Percentiles rank a stretch among this genome's conserved stretches.
These are phyloP conservation scores for Boletus sp. DNA, from an alignment of 768 basidiomycete species.

Conservation along the genomic window DNA sequence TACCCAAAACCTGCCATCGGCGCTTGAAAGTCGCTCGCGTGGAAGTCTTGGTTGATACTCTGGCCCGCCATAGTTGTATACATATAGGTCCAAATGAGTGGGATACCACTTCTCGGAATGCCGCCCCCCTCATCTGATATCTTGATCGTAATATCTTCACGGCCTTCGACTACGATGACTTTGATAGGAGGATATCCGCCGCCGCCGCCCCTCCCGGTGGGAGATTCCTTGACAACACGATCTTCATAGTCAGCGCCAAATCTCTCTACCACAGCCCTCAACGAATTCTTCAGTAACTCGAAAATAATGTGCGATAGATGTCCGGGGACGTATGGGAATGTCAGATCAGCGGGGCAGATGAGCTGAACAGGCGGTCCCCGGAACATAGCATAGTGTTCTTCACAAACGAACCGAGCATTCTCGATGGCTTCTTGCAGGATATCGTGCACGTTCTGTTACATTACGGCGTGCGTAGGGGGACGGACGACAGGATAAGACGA, in stretches of 20 bases:
- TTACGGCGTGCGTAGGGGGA: not conserved
- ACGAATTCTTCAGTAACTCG: slow-evolving; percentile 95
- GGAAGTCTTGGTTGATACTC: slow-evolving; percentile 73
- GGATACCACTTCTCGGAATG: slow-evolving; percentile 81
- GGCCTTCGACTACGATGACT: slow-evolving; percentile 85
- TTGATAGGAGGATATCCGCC: slow-evolving; percentile 28
- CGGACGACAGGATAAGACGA: not conserved
- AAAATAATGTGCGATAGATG: slow-evolving; percentile 97
- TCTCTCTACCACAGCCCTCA: slow-evolving; percentile 93
- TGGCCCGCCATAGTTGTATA: slow-evolving; percentile 81
- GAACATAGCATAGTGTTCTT: slow-evolving; percentile 96
- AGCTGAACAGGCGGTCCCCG: slow-evolving; percentile 94
- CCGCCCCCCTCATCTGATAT: slow-evolving; percentile 95
- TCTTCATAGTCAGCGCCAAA: slow-evolving; percentile 80
- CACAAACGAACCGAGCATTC: slow-evolving; percentile 91
- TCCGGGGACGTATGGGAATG: slow-evolving; percentile 93
- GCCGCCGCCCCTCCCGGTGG: not conserved
- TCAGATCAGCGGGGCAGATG: slow-evolving; percentile 83
- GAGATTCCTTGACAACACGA: slow-evolving; percentile 8
- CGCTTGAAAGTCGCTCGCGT: slow-evolving; percentile 85
- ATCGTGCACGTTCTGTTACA: slow-evolving; percentile 82
- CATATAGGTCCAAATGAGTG: slow-evolving; percentile 99
- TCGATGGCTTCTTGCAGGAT: slow-evolving; percentile 99
- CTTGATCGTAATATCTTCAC: slow-evolving; percentile 98
- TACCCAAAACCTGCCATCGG: slow-evolving; percentile 99